Evolutionary conservation across 768 basidiomycete genomes (phyloP).

Genomic region (Plicaturopsis crispa): DNA sequence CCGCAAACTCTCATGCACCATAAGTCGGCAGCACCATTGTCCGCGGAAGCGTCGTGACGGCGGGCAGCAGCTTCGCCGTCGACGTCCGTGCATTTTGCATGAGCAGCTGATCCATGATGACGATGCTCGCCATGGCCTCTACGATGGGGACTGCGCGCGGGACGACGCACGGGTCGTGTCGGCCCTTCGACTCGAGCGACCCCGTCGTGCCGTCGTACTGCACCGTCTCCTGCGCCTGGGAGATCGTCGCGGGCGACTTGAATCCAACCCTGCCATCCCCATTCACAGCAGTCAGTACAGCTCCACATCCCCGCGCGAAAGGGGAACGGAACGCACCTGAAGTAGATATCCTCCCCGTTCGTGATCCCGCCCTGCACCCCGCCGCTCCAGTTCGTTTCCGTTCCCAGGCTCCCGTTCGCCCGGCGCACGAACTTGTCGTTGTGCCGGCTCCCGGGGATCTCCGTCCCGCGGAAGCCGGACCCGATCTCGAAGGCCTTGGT

Average conservation of each 20-base stretch:
- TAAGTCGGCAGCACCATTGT: slow-evolving; percentile 90
- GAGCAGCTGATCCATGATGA: slow-evolving; percentile 89
- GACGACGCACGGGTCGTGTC: slow-evolving; percentile 97
- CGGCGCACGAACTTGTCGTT: slow-evolving; percentile 80
- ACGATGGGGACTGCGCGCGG: slow-evolving; percentile 97
- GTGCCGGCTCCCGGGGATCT: slow-evolving; percentile 88
- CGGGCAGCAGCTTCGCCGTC: slow-evolving; percentile 71
- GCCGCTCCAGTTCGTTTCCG: slow-evolving; percentile 91
- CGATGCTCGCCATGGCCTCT: slow-evolving; percentile 94
- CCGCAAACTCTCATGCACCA: no score
- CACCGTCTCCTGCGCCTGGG: slow-evolving; percentile 82
- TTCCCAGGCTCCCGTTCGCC: slow-evolving; percentile 67
- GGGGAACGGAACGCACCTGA: slow-evolving; percentile 52
- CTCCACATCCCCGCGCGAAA: no score
- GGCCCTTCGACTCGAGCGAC: slow-evolving; percentile 80
- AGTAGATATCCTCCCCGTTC: slow-evolving; percentile 96
- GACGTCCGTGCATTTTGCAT: slow-evolving; percentile 81
- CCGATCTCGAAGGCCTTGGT: slow-evolving; percentile 99
- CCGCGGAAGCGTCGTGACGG: slow-evolving; percentile 82
- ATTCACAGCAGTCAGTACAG: slow-evolving; percentile 4
- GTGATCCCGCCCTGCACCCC: slow-evolving; percentile 97
- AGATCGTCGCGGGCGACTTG: slow-evolving; percentile 98
- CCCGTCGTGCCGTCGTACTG: slow-evolving; percentile 92
- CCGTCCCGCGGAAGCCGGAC: slow-evolving; percentile 91
- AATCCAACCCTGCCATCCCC: slow-evolving; percentile 68